phyloP scores from a whole-genome alignment of 2,329 filamentous ascomycete species.

The Ceratocystis smalleyi region DNA sequence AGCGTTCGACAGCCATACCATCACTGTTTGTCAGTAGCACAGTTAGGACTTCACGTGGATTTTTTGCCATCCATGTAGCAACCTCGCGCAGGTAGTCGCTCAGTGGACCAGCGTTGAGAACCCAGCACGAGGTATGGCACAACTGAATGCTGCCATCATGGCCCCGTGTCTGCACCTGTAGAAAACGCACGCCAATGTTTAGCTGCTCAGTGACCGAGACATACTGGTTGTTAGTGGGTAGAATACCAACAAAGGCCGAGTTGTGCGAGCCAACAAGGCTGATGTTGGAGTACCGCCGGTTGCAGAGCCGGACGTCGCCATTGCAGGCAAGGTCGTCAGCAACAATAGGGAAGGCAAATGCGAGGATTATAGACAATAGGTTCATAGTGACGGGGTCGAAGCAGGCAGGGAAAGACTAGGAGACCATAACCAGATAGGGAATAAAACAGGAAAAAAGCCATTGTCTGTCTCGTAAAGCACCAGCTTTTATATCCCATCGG shows the following conservation, averaged over 20 bases:
- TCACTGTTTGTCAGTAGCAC: slow-evolving; percentile 49
- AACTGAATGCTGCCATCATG: slow-evolving; percentile 37
- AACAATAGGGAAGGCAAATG: background rate
- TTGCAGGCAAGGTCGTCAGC: slow-evolving; percentile 33
- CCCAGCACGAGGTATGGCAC: slow-evolving; percentile 48
- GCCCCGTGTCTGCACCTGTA: slow-evolving; percentile 49
- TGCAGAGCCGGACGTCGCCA: slow-evolving; percentile 40
- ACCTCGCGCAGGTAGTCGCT: slow-evolving; percentile 39
- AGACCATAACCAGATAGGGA: background rate
- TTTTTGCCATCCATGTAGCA: slow-evolving; percentile 42
- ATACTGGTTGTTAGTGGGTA: slow-evolving; percentile 44
- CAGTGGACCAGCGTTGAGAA: slow-evolving; percentile 44
- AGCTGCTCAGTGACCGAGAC: slow-evolving; percentile 43
- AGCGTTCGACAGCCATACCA: slow-evolving; percentile 37
- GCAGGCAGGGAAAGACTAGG: background rate
- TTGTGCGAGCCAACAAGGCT: slow-evolving; percentile 51
- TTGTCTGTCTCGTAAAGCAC: background rate
- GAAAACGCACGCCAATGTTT: slow-evolving; percentile 44
- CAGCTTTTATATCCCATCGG: background rate
- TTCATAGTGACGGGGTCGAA: background rate
- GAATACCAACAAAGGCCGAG: slow-evolving; percentile 44
- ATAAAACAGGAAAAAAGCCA: background rate
- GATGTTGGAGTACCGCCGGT: slow-evolving; percentile 41
- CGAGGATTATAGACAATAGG: background rate
- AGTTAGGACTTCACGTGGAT: slow-evolving; percentile 47